Base-by-base conservation (phyloP, 139 green algal species). In the Tetradesmus obliquus region DNA sequence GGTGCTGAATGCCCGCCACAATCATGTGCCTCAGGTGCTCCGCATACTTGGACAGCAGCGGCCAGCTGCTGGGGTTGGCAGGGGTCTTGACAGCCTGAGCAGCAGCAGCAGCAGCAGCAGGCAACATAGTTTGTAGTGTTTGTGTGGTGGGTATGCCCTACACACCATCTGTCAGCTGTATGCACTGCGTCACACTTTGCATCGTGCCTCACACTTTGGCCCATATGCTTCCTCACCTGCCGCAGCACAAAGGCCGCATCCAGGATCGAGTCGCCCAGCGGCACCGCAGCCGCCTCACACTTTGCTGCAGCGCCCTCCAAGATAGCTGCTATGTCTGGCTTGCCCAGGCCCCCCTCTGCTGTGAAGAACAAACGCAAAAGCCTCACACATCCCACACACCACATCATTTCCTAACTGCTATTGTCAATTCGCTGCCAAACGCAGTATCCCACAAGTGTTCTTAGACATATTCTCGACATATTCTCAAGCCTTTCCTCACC, bases 291-390 rank as follows among this genome's bases (percentile, higher is more conserved):
- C 57, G 55, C 88, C n/a, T 20, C 54, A 32, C 55, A 76, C 55
- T 89, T 89, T 58, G n/a, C 7, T 17, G 94, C 94, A 5, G 97
- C 97, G 2, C 71, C 51, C 12, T 95, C 76, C 58, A 99, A 92
- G 17, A 99, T 95, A 10, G 93, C 66, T 6, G 94, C 93, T 84
- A 99, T 98, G 86, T 99, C 97, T 0, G 69, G 66, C 93, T 99
- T 99, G 55, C 97, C 97, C 22, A 98, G 69, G 0, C 96, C 96
- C 5, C 96, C 97, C 55, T 94, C 90, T 15, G 86, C 83, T 2
- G 94, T 96, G 94, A 97, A 97, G 86, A 98, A 98, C 86, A 45
- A 45, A 45, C 32, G 32, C 32, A 45, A 45, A 45, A 45, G 32
- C 32, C 32, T 45, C 32, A 0, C 32, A 45, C 32, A 45, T 45